phyloP scores from a whole-genome alignment of 2,329 filamentous ascomycete species.

The Escovopsis sp. region DNA sequence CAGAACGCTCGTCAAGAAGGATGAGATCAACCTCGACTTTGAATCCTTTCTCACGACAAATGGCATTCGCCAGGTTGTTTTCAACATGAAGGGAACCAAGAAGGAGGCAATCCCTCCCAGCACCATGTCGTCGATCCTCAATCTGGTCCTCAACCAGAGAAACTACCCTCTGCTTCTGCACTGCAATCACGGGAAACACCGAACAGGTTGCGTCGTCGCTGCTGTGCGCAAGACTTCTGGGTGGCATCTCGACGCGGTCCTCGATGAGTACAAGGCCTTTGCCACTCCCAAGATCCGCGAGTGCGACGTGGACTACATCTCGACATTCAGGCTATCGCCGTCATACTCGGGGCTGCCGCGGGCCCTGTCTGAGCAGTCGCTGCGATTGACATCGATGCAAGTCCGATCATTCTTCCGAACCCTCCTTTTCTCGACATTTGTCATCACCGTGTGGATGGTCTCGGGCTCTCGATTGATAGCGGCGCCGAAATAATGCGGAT shows the following conservation, averaged over 20 bases:
- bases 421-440: constrained; percentile 26
- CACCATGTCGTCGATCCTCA: constrained; percentile 57
- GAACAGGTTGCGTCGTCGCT: constrained; percentile 79
- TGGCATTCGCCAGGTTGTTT: constrained; percentile 56
- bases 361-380: not conserved
- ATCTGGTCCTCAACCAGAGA: constrained; percentile 52
- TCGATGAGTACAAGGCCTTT: constrained; percentile 61
- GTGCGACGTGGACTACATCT: constrained; percentile 44
- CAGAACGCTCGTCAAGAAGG: constrained; percentile 50
- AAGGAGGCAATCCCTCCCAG: constrained; percentile 52
- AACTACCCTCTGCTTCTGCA: constrained; percentile 78
- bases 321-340: constrained; percentile 29
- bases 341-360: constrained; percentile 11
- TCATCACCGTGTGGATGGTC: constrained; percentile 28
- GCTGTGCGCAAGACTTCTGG: constrained; percentile 60
- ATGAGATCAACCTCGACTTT: constrained; percentile 37
- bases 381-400: constrained; percentile 12
- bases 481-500: constrained; percentile 3
- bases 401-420: constrained; percentile 26
- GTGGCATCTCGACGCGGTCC: constrained; percentile 45
- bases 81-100: constrained; percentile 81
- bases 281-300: constrained; percentile 46
- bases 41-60: constrained; percentile 48
- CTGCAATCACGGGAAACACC: constrained; percentile 90
- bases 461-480: constrained; percentile 20